Percentiles rank a stretch among this genome's conserved stretches.
Conservation (phyloP, 352 stramenopile species). For the Globisporangium middletonii region DNA sequence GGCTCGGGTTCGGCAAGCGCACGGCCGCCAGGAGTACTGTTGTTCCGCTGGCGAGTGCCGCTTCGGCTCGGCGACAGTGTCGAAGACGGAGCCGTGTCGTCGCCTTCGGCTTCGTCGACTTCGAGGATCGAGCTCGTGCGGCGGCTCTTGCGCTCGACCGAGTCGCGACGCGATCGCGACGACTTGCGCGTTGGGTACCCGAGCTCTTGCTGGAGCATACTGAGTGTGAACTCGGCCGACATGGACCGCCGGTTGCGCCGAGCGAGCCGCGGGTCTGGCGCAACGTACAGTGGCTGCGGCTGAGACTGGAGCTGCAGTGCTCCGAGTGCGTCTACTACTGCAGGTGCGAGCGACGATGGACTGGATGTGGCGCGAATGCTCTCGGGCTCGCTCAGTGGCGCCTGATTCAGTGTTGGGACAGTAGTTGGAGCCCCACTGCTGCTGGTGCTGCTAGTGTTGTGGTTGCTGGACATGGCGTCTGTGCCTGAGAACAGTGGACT, state of each 20-base stretch:
- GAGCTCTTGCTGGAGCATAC: constrained; percentile 67
- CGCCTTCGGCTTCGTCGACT: constrained; percentile 17
- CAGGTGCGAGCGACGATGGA: background rate
- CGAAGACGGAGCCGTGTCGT: background rate
- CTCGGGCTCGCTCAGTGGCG: constrained; percentile 1
- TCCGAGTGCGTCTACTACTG: background rate
- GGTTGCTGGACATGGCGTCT: constrained; percentile 2
- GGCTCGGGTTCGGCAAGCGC: constrained; percentile 6
- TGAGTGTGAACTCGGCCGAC: constrained; percentile 50
- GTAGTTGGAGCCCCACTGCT: background rate
- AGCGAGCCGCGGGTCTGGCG: constrained; percentile 8
- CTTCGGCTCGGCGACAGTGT: background rate
- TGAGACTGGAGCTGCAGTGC: background rate
- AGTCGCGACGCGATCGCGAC: constrained; percentile 8
- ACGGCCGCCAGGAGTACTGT: background rate
- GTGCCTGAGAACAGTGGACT: no score
- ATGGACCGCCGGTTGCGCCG: constrained; percentile 36
- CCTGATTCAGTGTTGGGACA: background rate
- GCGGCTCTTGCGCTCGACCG: constrained; percentile 18
- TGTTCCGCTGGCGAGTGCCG: background rate
- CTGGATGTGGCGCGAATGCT: background rate
- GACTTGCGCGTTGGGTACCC: constrained; percentile 50
- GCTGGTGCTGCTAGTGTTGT: background rate
- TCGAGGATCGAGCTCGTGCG: constrained; percentile 32
- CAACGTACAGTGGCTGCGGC: background rate